Evolutionary conservation across 2,329 filamentous ascomycete genomes (phyloP), one percentile per base, ranked within the genome.

Genomic region (Paracorniculantispora psalliotae): DNA sequence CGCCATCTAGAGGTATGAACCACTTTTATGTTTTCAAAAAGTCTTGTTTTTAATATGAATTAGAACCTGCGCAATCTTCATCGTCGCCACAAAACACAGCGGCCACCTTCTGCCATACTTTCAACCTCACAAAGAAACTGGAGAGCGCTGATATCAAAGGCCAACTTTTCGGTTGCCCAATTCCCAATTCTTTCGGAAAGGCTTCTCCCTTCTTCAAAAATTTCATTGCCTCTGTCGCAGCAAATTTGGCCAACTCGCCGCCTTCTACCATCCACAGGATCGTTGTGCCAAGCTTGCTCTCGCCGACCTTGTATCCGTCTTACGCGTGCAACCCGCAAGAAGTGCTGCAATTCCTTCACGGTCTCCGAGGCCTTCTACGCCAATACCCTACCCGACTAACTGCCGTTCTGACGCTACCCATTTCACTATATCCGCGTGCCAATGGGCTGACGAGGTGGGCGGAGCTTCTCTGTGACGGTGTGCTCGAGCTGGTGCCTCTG

Each of bases 381-480:
- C 81, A 82, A 58, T 82, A 91, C 63, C 71, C 85, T 1, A 77
- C 76, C 2, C 85, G 84, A 19, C 72, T 93, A 4, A 91, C 88
- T 1, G 86, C 85, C 4, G 79, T 97, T 65, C 75, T 91, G 47
- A 92, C 91, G 0, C 73, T 97, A 0, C 92, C 93, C 0, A 77
- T 93, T 1, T 86, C 90, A 0, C 82, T 99, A 1, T 91, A 90
- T 69, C 89, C 92, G 2, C 85, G 93, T 15, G 79, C 77, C 21
- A 83, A 87, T 1, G 92, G 90, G 1, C 78, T 97, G 12, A 85
- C 90, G 12, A 85, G 91, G 51, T 96, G 91, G 90, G 87, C 92
- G 62, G 94, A 99, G 70, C 77, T 91, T 2, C 77, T 97, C 1
- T 86, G 81, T 63, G 94, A 99, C 67, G 91, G 91, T 5, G 90